Evolutionary conservation across 768 basidiomycete species (phyloP).

Genomic region (Brasilioporus rufonigricans): DNA sequence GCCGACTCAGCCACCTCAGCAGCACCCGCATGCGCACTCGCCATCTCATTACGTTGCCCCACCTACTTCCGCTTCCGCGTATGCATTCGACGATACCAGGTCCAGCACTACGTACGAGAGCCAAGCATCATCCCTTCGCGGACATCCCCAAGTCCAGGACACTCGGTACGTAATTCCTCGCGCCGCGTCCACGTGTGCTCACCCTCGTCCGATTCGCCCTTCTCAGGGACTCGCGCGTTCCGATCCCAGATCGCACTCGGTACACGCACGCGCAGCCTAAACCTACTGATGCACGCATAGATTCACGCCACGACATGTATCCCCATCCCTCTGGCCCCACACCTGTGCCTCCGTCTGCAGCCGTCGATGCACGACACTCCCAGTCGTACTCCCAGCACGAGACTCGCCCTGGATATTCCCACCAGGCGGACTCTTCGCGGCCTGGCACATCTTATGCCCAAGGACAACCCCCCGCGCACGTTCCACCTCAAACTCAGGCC

Average conservation of each 20-base stretch:
- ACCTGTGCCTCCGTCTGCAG: constrained; percentile 13
- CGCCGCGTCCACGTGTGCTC: not conserved
- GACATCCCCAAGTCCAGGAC: constrained; percentile 20
- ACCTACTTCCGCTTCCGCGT: constrained; percentile 16
- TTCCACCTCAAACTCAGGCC: constrained; percentile 11
- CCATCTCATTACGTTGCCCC: constrained; percentile 23
- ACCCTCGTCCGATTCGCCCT: constrained; percentile 10
- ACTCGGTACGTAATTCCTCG: constrained; percentile 19
- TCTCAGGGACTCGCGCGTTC: constrained; percentile 23
- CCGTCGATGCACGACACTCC: constrained; percentile 20
- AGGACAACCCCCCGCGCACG: constrained; percentile 8
- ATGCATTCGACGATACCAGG: constrained; percentile 24
- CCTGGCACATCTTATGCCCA: constrained; percentile 22
- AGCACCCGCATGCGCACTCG: constrained; percentile 20
- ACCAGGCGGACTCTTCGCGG: constrained; percentile 21
- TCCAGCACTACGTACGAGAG: constrained; percentile 16
- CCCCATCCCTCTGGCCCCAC: constrained; percentile 13
- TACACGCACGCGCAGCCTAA: constrained; percentile 20
- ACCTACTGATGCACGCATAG: constrained; percentile 21
- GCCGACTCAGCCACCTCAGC: constrained; percentile 28
- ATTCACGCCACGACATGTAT: constrained; percentile 28
- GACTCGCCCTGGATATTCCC: constrained; percentile 16
- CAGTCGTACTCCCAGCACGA: constrained; percentile 24
- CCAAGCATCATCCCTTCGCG: constrained; percentile 17
- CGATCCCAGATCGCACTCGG: constrained; percentile 22